Evolutionary conservation across 345 rosid genomes (phyloP).

Genomic region (Schrenkiella parvula): DNA sequence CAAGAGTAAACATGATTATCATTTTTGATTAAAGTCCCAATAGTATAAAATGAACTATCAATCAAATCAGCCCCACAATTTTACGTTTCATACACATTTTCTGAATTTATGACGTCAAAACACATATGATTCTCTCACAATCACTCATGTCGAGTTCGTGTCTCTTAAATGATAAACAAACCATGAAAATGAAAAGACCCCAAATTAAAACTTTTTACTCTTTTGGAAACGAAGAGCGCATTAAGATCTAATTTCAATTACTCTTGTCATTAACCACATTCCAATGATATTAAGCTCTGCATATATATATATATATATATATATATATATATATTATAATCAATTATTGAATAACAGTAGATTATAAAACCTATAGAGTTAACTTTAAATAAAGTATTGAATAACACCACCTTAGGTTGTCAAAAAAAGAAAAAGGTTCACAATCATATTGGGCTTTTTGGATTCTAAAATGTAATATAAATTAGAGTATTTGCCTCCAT

Average conservation of each 20-base stretch:
- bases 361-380: too few relatives aligned
- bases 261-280: neutral
- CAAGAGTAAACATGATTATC: conserved; percentile 11
- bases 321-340: too few relatives aligned
- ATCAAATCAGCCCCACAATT: conserved; percentile 7
- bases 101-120: neutral
- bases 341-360: too few relatives aligned
- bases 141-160: conserved; percentile 26
- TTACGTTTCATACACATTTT: conserved; percentile 2
- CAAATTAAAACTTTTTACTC: neutral
- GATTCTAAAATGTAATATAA: neutral
- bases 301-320: too few relatives aligned
- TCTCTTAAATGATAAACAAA: conserved; percentile 8
- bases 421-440: too few relatives aligned
- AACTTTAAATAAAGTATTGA: too few relatives aligned
- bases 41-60: neutral
- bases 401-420: too few relatives aligned
- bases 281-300: neutral
- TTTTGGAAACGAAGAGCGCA: neutral
- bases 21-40: conserved; percentile 11
- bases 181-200: neutral
- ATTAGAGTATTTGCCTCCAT: too few relatives aligned
- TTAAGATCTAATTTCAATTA: neutral
- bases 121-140: conserved; percentile 5
- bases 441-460: neutral